Percentiles rank a stretch among this genome's conserved stretches.
These are phyloP conservation scores for Ammopiptanthus mongolicus DNA, from an alignment of 306 rosid genomes.

Conservation along the genomic window DNA sequence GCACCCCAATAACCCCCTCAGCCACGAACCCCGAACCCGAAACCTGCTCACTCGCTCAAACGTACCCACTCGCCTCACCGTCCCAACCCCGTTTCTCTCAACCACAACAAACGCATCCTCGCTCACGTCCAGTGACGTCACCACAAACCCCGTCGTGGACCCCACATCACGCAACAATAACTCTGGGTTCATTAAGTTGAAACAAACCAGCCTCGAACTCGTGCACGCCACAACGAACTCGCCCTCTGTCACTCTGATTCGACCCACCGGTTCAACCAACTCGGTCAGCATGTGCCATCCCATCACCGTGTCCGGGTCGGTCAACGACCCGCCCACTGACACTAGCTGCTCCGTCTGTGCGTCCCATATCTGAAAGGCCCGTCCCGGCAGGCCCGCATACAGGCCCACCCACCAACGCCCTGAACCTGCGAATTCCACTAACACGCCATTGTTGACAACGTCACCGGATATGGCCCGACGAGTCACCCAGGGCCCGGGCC, in stretches of 20 bases:
- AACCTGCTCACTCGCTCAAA: slow-evolving; percentile 49
- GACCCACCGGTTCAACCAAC: slow-evolving; percentile 45
- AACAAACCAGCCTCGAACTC: slow-evolving; percentile 33
- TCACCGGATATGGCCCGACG: slow-evolving; percentile 30
- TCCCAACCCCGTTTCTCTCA: slow-evolving; percentile 38
- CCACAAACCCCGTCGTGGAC: slow-evolving; percentile 34
- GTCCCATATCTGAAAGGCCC: slow-evolving; percentile 78
- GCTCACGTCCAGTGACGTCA: slow-evolving; percentile 51
- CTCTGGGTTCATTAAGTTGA: slow-evolving; percentile 43
- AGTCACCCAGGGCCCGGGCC: neutral
- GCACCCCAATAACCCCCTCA: slow-evolving; percentile 48
- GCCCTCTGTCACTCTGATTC: slow-evolving; percentile 45
- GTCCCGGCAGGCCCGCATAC: slow-evolving; percentile 61
- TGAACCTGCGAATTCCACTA: slow-evolving; percentile 66
- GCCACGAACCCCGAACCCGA: slow-evolving; percentile 9
- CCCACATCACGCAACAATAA: slow-evolving; percentile 29
- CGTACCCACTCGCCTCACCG: slow-evolving; percentile 41
- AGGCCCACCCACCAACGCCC: slow-evolving; percentile 76
- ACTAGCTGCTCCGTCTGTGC: slow-evolving; percentile 26
- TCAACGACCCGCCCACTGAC: slow-evolving; percentile 52
- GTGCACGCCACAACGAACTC: slow-evolving; percentile 79
- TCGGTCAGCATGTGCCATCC: slow-evolving; percentile 88
- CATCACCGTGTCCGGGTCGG: slow-evolving; percentile 59
- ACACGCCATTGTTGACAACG: slow-evolving; percentile 50
- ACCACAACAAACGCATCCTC: slow-evolving; percentile 38